These are phyloP conservation scores for Cercospora berteroae DNA, from an alignment of 2,329 filamentous ascomycete genomes.

Conservation along the genomic window DNA sequence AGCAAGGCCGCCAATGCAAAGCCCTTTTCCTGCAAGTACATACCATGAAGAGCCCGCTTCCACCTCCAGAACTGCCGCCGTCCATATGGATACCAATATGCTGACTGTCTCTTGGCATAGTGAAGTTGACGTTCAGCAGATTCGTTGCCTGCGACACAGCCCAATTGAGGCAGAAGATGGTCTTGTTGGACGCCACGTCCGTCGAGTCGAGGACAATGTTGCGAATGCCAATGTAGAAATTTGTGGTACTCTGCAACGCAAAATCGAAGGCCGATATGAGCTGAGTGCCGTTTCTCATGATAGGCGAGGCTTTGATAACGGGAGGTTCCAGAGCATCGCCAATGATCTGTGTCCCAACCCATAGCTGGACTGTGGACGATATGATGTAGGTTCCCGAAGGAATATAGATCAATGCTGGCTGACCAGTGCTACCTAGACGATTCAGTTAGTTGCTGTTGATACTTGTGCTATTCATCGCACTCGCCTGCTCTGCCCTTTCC, in stretches of 20 bases:
- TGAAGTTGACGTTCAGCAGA: constrained; percentile 34
- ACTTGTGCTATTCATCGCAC: not conserved
- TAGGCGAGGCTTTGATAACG: constrained; percentile 57
- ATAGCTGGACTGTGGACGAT: constrained; percentile 72
- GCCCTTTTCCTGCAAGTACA: not conserved
- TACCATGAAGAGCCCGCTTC: constrained; percentile 34
- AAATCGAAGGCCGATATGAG: constrained; percentile 29
- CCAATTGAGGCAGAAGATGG: constrained; percentile 32
- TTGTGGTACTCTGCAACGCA: constrained; percentile 27
- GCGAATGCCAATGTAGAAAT: constrained; percentile 34
- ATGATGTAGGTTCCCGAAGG: constrained; percentile 51
- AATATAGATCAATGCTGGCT: constrained; percentile 56
- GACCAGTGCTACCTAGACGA: constrained; percentile 35
- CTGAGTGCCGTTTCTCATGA: constrained; percentile 21
- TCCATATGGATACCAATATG: constrained; percentile 41
- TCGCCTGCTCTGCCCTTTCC: constrained; percentile 12
- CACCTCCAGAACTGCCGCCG: constrained; percentile 26
- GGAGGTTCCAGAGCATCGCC: constrained; percentile 72
- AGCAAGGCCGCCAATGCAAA: not conserved
- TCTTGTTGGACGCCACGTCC: constrained; percentile 15
- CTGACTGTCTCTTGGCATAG: constrained; percentile 38
- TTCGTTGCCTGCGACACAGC: constrained; percentile 34
- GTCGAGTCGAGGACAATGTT: constrained; percentile 35
- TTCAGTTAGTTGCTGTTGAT: not conserved
- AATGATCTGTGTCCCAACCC: constrained; percentile 89